Percentiles rank a stretch among this genome's conserved stretches.
Conservation (phyloP, 768 basidiomycete genomes). For the Sarcodon sp. region DNA sequence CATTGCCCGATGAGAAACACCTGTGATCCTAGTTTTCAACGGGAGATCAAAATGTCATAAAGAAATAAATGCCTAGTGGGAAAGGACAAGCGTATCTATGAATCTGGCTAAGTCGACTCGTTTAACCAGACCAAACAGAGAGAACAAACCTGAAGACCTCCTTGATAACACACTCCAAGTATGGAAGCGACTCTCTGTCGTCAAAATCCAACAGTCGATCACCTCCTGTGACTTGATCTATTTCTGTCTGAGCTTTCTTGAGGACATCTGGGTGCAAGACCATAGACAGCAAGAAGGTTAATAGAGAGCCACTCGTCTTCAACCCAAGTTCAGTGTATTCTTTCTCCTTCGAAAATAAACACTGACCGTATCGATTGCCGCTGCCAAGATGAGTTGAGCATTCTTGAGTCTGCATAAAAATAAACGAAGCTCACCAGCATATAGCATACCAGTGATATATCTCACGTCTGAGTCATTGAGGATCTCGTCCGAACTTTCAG, state of each 20-base stretch:
- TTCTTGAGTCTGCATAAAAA: neutral
- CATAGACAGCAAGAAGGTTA: slow-evolving; percentile 28
- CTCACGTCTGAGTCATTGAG: slow-evolving; percentile 11
- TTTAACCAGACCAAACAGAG: neutral
- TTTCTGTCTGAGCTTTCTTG: slow-evolving; percentile 26
- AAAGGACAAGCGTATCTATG: slow-evolving; percentile 8
- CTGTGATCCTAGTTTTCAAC: neutral
- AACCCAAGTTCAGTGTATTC: neutral
- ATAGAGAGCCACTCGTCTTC: slow-evolving; percentile 26
- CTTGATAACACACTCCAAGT: slow-evolving; percentile 10
- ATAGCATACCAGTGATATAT: slow-evolving; percentile 10
- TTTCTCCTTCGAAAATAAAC: neutral
- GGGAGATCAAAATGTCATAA: neutral
- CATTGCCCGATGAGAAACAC: slow-evolving; percentile 9
- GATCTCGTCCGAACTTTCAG: neutral
- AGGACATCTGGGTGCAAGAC: slow-evolving; percentile 24
- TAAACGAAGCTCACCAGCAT: slow-evolving; percentile 8
- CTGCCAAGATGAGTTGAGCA: slow-evolving; percentile 5
- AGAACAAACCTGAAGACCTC: slow-evolving; percentile 8
- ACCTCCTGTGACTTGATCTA: slow-evolving; percentile 26
- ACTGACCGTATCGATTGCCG: slow-evolving; percentile 9
- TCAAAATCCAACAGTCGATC: slow-evolving; percentile 12
- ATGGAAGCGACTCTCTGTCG: slow-evolving; percentile 10
- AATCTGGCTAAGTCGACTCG: neutral
- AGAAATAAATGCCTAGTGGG: slow-evolving; percentile 4